A percentile compares a stretch with the other conserved stretches of the same genome.
These are phyloP conservation scores for Cryptococcus sp. DNA, from an alignment of 1,284 basidiomycete genomes.

Conservation along the genomic window DNA sequence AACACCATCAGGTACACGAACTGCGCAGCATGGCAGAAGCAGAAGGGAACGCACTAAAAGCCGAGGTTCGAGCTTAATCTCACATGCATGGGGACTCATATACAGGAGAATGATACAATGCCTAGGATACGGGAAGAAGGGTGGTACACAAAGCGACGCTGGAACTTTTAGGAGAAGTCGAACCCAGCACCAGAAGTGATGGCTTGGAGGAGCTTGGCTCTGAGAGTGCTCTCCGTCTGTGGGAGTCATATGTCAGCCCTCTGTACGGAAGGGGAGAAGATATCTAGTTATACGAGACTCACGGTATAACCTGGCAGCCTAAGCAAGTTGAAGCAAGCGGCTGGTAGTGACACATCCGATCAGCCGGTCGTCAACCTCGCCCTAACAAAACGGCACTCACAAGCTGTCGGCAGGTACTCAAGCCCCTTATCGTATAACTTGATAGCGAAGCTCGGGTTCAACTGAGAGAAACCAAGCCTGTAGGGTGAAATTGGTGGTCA, in stretches of 20 bases:
- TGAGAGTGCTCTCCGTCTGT: constrained; percentile 59
- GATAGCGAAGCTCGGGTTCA: constrained; percentile 80
- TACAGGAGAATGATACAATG: neutral
- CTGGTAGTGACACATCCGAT: constrained; percentile 7
- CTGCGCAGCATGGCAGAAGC: no score
- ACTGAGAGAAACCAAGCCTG: constrained; percentile 76
- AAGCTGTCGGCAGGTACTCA: constrained; percentile 62
- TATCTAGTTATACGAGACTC: neutral
- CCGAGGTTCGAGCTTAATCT: no score
- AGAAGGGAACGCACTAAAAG: no score
- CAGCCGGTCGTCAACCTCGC: neutral
- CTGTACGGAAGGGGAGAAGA: neutral
- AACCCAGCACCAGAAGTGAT: constrained; percentile 83
- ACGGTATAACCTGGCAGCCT: constrained; percentile 55
- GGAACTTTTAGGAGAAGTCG: constrained; percentile 64
- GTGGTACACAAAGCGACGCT: neutral
- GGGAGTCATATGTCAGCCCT: neutral
- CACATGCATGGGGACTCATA: no score
- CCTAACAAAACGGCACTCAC: constrained; percentile 39
- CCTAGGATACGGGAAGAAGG: neutral
- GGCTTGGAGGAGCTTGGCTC: constrained; percentile 78
- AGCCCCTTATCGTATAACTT: constrained; percentile 71
- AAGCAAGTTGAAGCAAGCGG: constrained; percentile 75
- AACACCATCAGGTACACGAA: no score
- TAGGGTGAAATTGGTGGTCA: neutral